Conservation (phyloP, 805 yeast genomes). For the Cyberlindnera nakhonratchasimensis region DNA sequence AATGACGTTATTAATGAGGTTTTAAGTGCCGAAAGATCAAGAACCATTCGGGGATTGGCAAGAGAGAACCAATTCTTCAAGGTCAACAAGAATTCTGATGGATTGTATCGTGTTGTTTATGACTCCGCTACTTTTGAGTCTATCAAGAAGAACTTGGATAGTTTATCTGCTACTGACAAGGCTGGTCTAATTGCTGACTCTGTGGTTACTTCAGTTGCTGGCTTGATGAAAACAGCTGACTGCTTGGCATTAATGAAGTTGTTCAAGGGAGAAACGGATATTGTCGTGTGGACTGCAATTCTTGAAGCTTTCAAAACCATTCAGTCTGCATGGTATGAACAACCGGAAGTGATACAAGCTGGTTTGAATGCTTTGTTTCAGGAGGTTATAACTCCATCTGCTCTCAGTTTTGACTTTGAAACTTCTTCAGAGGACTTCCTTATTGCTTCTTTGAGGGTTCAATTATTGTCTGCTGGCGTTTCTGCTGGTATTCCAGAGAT, state of each 20-base stretch:
- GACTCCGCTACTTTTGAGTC: conserved; percentile 58
- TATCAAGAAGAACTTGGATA: conserved; percentile 53
- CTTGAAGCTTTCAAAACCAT: conserved; percentile 43
- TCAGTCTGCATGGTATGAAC: conserved; percentile 51
- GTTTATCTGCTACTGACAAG: conserved; percentile 66
- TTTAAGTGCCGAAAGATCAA: conserved; percentile 49
- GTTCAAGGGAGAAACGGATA: conserved; percentile 57
- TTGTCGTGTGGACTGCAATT: conserved; percentile 64
- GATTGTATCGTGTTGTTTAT: conserved; percentile 72
- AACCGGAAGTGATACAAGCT: conserved; percentile 40
- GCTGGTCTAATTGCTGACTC: conserved; percentile 76
- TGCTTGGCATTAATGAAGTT: conserved; percentile 53
- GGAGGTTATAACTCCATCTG: conserved; percentile 52
- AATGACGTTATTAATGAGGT: conserved; percentile 53
- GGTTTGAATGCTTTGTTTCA: conserved; percentile 49
- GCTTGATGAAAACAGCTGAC: conserved; percentile 57
- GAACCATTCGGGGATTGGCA: conserved; percentile 40
- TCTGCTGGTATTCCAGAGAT: conserved; percentile 46
- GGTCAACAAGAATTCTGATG: conserved; percentile 69
- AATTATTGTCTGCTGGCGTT: conserved; percentile 58
- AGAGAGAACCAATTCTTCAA: conserved; percentile 46
- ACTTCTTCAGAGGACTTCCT: conserved; percentile 51
- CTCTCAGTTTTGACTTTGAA: conserved; percentile 58
- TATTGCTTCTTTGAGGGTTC: conserved; percentile 61
- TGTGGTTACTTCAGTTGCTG: conserved; percentile 63